Percentiles rank a stretch among this genome's conserved stretches.
Conservation (phyloP, 2,329 filamentous ascomycete species). For the Rhinocladiella similis region DNA sequence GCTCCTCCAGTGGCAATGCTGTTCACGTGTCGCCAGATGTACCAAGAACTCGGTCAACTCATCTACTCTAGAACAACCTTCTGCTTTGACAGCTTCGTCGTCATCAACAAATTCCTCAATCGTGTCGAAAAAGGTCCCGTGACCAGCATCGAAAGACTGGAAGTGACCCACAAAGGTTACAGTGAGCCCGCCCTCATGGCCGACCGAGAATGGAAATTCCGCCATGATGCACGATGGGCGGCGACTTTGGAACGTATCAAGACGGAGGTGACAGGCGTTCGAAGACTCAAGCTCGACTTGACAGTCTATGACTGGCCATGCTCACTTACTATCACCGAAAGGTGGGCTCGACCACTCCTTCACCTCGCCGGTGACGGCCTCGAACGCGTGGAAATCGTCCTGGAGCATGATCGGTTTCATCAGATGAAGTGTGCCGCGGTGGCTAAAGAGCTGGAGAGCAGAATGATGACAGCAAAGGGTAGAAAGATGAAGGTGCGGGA, state of each 20-base stretch:
- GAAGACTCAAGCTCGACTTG: constrained; percentile 20
- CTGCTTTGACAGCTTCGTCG: constrained; percentile 25
- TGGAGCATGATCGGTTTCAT: constrained; percentile 26
- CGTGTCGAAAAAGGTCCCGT: constrained; percentile 44
- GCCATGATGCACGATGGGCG: constrained; percentile 27
- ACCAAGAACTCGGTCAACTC: constrained; percentile 22
- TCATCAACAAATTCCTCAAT: constrained; percentile 41
- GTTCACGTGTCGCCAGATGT: constrained; percentile 27
- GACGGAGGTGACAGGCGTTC: constrained; percentile 18
- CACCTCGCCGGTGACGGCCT: constrained; percentile 21
- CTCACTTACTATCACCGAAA: constrained; percentile 15
- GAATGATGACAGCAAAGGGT: constrained; percentile 29
- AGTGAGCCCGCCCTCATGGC: constrained; percentile 25
- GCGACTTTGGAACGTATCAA: constrained; percentile 17
- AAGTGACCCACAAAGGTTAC: constrained; percentile 25
- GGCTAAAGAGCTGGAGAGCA: constrained; percentile 22
- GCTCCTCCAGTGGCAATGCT: constrained; percentile 16
- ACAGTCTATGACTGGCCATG: constrained; percentile 29
- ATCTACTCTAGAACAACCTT: constrained; percentile 29
- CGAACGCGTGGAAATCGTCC: constrained; percentile 16
- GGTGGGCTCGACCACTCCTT: constrained; percentile 22
- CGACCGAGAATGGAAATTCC: constrained; percentile 23
- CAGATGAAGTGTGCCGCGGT: constrained; percentile 3
- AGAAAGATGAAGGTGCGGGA: constrained; percentile 17
- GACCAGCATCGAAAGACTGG: constrained; percentile 38